Base-by-base conservation (phyloP, 441 rosid genomes). In the Capsella rubella region DNA sequence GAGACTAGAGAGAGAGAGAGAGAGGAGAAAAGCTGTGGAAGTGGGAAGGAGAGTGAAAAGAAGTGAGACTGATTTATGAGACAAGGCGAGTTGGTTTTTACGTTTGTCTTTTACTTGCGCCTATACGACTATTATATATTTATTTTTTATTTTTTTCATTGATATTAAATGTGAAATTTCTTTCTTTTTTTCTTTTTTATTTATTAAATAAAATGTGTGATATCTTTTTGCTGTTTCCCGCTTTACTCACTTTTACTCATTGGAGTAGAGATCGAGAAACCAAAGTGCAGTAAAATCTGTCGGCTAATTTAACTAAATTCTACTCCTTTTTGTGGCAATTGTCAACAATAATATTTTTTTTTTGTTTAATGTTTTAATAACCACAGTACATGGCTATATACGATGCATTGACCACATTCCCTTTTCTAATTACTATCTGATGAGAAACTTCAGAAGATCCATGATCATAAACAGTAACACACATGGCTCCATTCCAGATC, bases 221-320 rank as follows among this genome's bases (percentile, higher is more conserved):
- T 71, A 66, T 77, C 51, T 69, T 76, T 76, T 64, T 63, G 60
- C 59, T 57, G 79, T 69, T 63, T 76, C 71, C 66, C 73, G 78
- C 78, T 67, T 74, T 59, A 74, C 78, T 63, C 16, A 76, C 79
- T 76, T 76, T 65, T 63, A 76, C 75, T 69, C 67, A 76, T 62
- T 69, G 75, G 50, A 39, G 75, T 64, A 34, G 71, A 76, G 47
- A 76, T 76, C 71, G 79, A 76, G 79, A 76, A 69, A 69, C 75
- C 71, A 76, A 70, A 56, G 66, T 31, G 75, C 75, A 56, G 75
- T 76, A 70, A 64, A 76, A 47, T 34, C 79, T 63, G 67, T 63
- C 71, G 75, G 75, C 54, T 59, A 45, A 54, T 68, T 51, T 4
- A 61, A 46, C 35, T 53, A 55, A 76, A 69, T 45, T 69, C 51